phyloP scores from a whole-genome alignment of 1,139 yeast species.

The Kodamaea sp. region DNA sequence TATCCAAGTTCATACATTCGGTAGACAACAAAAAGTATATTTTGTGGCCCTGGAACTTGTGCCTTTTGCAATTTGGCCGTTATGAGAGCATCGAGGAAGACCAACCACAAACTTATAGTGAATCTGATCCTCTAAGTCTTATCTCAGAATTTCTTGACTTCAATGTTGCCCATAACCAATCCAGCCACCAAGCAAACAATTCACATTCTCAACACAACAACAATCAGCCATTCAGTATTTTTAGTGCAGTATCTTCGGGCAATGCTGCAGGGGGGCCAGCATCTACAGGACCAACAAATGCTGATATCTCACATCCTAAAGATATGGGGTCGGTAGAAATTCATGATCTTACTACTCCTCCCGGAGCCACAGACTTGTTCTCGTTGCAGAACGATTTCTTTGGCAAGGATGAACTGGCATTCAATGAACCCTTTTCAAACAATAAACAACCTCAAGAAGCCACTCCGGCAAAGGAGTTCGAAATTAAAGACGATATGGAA shows the following conservation, averaged over 20 bases:
- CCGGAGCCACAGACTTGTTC: conserved; percentile 10
- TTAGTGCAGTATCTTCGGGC: conserved; percentile 26
- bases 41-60: conserved; percentile 70
- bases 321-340: conserved; percentile 14
- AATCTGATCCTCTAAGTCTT: conserved; percentile 32
- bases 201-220: conserved; percentile 7
- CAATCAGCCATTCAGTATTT: conserved; percentile 24
- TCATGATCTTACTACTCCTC: conserved; percentile 18
- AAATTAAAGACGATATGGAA: conserved; percentile 26
- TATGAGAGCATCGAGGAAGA: conserved; percentile 6
- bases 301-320: conserved; percentile 16
- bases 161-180: conserved; percentile 25
- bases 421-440: conserved; percentile 1
- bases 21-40: conserved; percentile 59
- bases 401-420: conserved; percentile 32
- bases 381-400: conserved; percentile 15
- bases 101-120: background rate
- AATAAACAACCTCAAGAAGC: conserved; percentile 7
- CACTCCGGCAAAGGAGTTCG: conserved; percentile 9
- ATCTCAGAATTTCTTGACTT: conserved; percentile 42
- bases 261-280: conserved; percentile 22
- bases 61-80: conserved; percentile 55
- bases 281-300: conserved; percentile 24
- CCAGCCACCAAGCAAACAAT: conserved; percentile 9
- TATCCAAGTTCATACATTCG: conserved; percentile 53